A percentile compares a stretch with the other conserved stretches of the same genome.
Evolutionary conservation across 2,329 filamentous ascomycete species (phyloP).

Genomic region (Didymella arachidicola): DNA sequence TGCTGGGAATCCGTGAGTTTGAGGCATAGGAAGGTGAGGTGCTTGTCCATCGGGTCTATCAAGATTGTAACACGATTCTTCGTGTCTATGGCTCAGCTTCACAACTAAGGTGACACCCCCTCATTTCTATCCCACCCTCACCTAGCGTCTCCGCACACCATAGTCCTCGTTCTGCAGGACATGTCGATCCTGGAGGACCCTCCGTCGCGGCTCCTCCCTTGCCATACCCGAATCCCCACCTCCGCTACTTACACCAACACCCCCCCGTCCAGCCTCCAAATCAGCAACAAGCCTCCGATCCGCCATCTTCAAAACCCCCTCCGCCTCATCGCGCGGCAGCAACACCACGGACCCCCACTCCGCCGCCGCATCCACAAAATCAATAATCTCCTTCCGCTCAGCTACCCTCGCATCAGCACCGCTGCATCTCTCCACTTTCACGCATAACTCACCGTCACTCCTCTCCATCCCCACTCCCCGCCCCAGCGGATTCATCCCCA

Average conservation of each 20-base stretch:
- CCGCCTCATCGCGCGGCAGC: slow-evolving; percentile 29
- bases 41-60: too few relatives aligned
- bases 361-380: slow-evolving; percentile 37
- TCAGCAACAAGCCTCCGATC: slow-evolving; percentile 29
- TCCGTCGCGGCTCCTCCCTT: not conserved
- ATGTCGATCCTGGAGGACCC: not conserved
- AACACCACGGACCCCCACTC: slow-evolving; percentile 40
- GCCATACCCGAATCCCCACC: not conserved
- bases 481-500: slow-evolving; percentile 33
- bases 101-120: too few relatives aligned
- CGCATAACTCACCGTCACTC: slow-evolving; percentile 28
- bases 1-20: too few relatives aligned
- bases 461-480: slow-evolving; percentile 3
- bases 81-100: too few relatives aligned
- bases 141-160: not conserved
- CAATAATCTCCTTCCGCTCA: slow-evolving; percentile 27
- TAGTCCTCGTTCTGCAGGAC: not conserved
- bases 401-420: slow-evolving; percentile 6
- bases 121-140: too few relatives aligned
- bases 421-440: too few relatives aligned
- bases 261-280: not conserved
- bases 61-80: too few relatives aligned
- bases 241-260: not conserved
- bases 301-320: slow-evolving; percentile 31
- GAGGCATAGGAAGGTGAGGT: too few relatives aligned